Evolutionary conservation across 225 moss, liverwort and hornwort species (phyloP).

Genomic region (Physcomitrium patens): DNA sequence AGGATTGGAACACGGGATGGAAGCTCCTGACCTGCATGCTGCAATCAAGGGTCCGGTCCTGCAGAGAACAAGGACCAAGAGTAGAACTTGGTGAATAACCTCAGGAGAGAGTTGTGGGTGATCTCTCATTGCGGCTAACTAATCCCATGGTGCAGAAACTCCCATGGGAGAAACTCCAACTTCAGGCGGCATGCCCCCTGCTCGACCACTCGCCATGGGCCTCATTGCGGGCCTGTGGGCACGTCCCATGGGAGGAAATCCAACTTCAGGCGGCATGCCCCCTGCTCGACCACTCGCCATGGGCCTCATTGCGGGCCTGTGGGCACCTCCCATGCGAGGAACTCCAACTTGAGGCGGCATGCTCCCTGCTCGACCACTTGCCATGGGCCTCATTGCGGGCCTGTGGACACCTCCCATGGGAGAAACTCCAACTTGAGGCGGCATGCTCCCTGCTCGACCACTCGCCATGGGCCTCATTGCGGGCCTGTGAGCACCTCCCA

Average conservation of each 20-base stretch:
- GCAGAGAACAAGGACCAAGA: too few species aligned
- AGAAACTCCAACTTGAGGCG: neutral
- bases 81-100: too few species aligned
- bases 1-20: too few species aligned
- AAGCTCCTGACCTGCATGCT: too few species aligned
- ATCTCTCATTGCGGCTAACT: constrained; percentile 8
- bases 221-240: neutral
- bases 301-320: constrained; percentile 19
- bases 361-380: neutral
- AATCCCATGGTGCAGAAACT: constrained; percentile 10
- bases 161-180: neutral
- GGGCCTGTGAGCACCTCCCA: neutral
- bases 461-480: neutral
- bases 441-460: neutral
- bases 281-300: neutral
- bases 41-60: too few species aligned
- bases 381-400: constrained; percentile 6
- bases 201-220: neutral
- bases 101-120: neutral
- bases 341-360: neutral
- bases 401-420: too few species aligned
- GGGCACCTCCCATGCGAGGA: too few species aligned
- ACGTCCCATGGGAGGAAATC: neutral
- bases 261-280: neutral
- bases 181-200: neutral